Base-by-base conservation (phyloP, 2,329 filamentous ascomycete genomes). In the Myriosclerotinia duriaeana region DNA sequence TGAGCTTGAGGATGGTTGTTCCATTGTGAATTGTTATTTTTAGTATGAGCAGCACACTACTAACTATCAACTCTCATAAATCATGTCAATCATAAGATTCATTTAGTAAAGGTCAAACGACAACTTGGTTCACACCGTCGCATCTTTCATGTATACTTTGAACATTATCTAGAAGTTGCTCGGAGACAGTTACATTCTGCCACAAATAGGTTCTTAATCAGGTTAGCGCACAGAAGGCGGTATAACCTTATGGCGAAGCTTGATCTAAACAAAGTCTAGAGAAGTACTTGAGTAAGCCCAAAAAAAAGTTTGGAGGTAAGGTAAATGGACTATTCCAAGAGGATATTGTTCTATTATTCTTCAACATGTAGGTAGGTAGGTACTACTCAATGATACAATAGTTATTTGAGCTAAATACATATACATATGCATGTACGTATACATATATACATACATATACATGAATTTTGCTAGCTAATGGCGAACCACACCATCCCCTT, bases 1-100 rank as follows among this genome's bases (percentile, higher is more conserved):
- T 73, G 89, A 91, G 73, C 87, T 89, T 76, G 88, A 89, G 71
- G 84, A 86, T 72, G 85, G 82, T 80, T 87, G 84, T 80, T 88
- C 86, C 86, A 88, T 89, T 74, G 78, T 78, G 78, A 44, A 48
- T 56, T 42, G 40, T 54, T 52, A 30, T 20, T 52, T 38, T 15
- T 42, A 54, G 48, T 20, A 62, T 34, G 26, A 20, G 17, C 48
- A 7, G 12, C 38, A 42, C 15, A 40, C 60, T 53, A n/a, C n/a
- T 54, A 12, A 17, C 15, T 22, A 53, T 30, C 36, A 63, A 54
- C 60, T 63, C 26, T 8, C 38, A 54, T 42, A 53, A 40, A 40
- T 53, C 60, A 63, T 63, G 14, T 42, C 48, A 54, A n/a, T 63
- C 60, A 54, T 63, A 54, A 63, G 26, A 63, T 42, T 42, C 56